Percentiles rank a stretch among this genome's conserved stretches.
phyloP scores from a whole-genome alignment of 306 rosid genomes.

The Fagus sylvatica region DNA sequence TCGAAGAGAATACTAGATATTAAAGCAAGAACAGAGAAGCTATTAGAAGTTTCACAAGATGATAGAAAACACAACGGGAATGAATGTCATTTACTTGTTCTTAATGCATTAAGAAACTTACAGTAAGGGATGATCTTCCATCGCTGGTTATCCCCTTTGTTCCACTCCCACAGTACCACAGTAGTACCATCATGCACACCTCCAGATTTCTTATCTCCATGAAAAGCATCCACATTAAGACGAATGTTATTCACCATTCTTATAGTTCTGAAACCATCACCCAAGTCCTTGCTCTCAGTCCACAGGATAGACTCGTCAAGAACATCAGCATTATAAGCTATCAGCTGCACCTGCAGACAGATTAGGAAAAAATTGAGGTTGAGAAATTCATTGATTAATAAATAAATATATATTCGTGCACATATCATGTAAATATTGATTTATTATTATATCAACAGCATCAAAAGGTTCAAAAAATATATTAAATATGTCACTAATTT shows the following conservation, averaged over 20 bases:
- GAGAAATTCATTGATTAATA: background rate
- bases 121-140: slow-evolving; percentile 75
- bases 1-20: background rate
- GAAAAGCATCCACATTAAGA: slow-evolving; percentile 78
- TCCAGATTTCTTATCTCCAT: slow-evolving; percentile 74
- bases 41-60: background rate
- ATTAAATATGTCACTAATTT: no score
- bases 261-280: slow-evolving; percentile 61
- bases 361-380: slow-evolving; percentile 1
- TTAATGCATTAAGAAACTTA: slow-evolving; percentile 42
- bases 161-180: slow-evolving; percentile 75
- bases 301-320: slow-evolving; percentile 79
- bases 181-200: slow-evolving; percentile 84
- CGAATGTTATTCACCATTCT: slow-evolving; percentile 80
- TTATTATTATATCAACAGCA: no score
- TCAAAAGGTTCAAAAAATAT: no score
- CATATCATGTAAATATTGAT: no score
- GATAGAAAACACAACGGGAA: background rate
- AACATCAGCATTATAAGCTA: slow-evolving; percentile 50
- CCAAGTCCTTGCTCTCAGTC: slow-evolving; percentile 72
- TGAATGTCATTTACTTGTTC: background rate
- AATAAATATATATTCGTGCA: no score
- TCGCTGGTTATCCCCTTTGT: slow-evolving; percentile 75
- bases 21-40: background rate
- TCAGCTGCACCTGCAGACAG: slow-evolving; percentile 61